phyloP scores from a whole-genome alignment of 345 rosid genomes.

The Angophora floribunda region DNA sequence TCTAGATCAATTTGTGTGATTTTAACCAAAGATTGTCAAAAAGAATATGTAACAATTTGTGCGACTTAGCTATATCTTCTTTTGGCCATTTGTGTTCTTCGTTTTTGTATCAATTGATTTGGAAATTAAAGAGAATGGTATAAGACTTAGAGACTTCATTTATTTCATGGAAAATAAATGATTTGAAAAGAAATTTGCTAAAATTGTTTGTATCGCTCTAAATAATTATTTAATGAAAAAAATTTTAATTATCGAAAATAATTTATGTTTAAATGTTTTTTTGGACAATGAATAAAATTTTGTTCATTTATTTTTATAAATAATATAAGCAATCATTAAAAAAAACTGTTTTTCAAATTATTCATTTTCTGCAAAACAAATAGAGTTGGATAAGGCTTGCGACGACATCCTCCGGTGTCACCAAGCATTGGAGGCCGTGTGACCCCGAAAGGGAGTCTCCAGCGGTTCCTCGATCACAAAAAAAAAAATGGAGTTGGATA shows the following conservation, averaged over 20 bases:
- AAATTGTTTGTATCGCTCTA: background rate
- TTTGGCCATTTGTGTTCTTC: background rate
- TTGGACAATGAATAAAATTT: too few species aligned
- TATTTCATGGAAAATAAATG: too few species aligned
- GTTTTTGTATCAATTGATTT: background rate
- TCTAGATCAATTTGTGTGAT: background rate
- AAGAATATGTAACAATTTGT: background rate
- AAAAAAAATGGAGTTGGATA: too few species aligned
- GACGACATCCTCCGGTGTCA: too few species aligned
- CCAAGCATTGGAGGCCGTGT: too few species aligned
- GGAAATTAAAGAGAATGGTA: background rate
- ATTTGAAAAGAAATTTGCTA: too few species aligned
- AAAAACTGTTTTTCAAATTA: too few species aligned
- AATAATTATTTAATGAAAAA: too few species aligned
- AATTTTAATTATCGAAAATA: background rate
- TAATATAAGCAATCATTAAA: background rate
- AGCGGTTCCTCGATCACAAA: too few species aligned
- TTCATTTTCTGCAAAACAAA: too few species aligned
- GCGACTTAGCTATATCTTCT: background rate
- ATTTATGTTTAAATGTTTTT: background rate
- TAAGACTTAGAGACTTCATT: background rate
- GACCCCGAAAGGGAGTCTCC: too few species aligned
- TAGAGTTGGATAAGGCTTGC: too few species aligned
- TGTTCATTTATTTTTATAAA: background rate
- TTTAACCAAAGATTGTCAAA: background rate